Conservation (phyloP, 2,329 filamentous ascomycete species). For the Pyricularia grisea region DNA sequence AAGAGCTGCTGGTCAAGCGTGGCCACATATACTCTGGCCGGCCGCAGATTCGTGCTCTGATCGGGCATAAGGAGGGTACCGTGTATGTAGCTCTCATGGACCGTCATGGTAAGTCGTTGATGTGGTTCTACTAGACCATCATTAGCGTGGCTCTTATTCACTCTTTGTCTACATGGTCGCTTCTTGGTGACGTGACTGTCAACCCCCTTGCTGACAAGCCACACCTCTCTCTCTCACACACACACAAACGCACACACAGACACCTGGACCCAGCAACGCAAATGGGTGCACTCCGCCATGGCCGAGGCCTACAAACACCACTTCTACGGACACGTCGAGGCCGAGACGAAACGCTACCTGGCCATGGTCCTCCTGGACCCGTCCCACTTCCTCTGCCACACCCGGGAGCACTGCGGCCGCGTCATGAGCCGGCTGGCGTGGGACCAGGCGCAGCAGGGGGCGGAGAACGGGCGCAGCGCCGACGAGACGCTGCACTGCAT, state of each 20-base stretch:
- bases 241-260: too few species aligned
- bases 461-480: slow-evolving; percentile 34
- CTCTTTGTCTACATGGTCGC: not conserved
- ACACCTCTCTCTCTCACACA: too few species aligned
- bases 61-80: slow-evolving; percentile 37
- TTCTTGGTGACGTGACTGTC: not conserved
- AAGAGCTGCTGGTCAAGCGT: slow-evolving; percentile 37
- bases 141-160: not conserved
- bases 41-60: slow-evolving; percentile 38
- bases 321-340: slow-evolving; percentile 39
- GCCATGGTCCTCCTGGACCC: slow-evolving; percentile 37
- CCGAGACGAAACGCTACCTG: slow-evolving; percentile 33
- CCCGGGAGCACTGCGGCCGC: slow-evolving; percentile 38
- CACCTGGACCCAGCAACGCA: slow-evolving; percentile 37
- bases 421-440: slow-evolving; percentile 40
- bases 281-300: slow-evolving; percentile 41
- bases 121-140: not conserved
- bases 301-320: slow-evolving; percentile 24
- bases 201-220: slow-evolving; percentile 1
- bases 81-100: slow-evolving; percentile 42
- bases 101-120: slow-evolving; percentile 28
- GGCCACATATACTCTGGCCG: slow-evolving; percentile 40
- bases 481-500: slow-evolving; percentile 37
- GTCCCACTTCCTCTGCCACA: slow-evolving; percentile 31
- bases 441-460: slow-evolving; percentile 37